Evolutionary conservation across 208 protist species (phyloP), one percentile per base, ranked within the genome.

Genomic region (Balamuthia mandrillaris): DNA sequence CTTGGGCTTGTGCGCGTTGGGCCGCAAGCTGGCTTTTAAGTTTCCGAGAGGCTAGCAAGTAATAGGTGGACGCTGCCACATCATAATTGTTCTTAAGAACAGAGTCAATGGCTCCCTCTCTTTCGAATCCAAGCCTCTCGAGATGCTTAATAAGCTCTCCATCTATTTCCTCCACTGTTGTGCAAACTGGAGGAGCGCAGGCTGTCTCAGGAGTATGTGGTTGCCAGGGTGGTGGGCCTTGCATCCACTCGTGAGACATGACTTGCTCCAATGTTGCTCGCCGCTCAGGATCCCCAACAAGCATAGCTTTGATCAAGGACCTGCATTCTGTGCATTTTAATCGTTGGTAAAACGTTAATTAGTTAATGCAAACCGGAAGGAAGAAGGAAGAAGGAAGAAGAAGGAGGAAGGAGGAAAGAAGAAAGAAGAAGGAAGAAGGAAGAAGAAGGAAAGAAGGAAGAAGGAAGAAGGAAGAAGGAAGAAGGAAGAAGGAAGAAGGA

Each of bases 181-280:
- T 18, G 10, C 18, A 29, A 24, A 63, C 3, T 14, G 61, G 45
- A n/a, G 45, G 45, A 39, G 61, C 16, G 33, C 39, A 70, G 33
- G 61, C 61, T 3, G 33, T 39, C 24, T 74, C 63, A 27, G 44
- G 41, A 6, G 16, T 14, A 16, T 78, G 68, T n/a, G n/a, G n/a
- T n/a, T n/a, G n/a, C n/a, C n/a, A n/a, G n/a, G n/a, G 49, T 54
- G 16, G 49, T 54, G 18, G n/a, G 74, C 90, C 91, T 6, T 84
- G 52, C 88, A 97, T 96, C 95, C 96, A 98, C 31, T 86, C 89
- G 78, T 96, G 92, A 27, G 82, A 42, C 29, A 95, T 96, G 58
- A 97, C 92, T 29, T 96, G 89, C 7, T 93, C 94, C 41, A 97
- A 39, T 10, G 93, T 95, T 37, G 94, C 91, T 60, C 96, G 91